Evolutionary conservation across 2,329 filamentous ascomycete genomes (phyloP), one percentile per base, ranked within the genome.

Genomic region (Apiospora marii): DNA sequence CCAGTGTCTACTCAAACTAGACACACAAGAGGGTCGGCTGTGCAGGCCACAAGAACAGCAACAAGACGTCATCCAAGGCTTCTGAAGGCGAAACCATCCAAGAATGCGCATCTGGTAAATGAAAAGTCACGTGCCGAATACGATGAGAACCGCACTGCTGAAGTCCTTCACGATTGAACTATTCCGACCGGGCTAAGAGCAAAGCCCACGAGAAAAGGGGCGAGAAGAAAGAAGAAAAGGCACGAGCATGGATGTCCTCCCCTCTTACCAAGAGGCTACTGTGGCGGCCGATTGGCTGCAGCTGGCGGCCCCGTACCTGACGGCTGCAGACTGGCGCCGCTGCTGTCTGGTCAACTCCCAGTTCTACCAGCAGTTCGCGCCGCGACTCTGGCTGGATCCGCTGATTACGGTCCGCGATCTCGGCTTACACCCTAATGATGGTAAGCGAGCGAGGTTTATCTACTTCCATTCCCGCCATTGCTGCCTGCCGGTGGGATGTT

Each of bases 201-300:
- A 51, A 61, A 61, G 27, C 53, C 53, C 53, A 61, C 53, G 53
- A 34, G 5, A 61, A 30, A 41, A 64, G 34, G n/a, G 49, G 30
- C 34, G 13, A 41, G 8, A 4, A 30, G 10, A 13, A 64, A n/a
- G 16, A 41, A 41, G 34, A 37, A 24, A 37, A 37, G n/a, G n/a
- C 22, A 10, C 49, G 34, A 64, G 34, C 30, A 82, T 83, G 81
- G 79, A 82, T 12, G 73, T 77, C 14, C 83, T 86, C n/a, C 88
- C 89, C 1, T 88, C 88, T 0, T 91, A 91, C 78, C 80, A 83
- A 69, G 84, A 89, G 73, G 88, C 89, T 70, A 85, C 82, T 2
- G 76, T 82, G 10, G 80, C 78, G 13, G 77, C 78, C 70, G 85
- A 90, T 81, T 89, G 88, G 87, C 81, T 89, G 22, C 79, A 79